Evolutionary conservation across 495 filamentous ascomycete genomes (phyloP), one percentile per base, ranked within the genome.

Genomic region (Aspergillus ostianus): DNA sequence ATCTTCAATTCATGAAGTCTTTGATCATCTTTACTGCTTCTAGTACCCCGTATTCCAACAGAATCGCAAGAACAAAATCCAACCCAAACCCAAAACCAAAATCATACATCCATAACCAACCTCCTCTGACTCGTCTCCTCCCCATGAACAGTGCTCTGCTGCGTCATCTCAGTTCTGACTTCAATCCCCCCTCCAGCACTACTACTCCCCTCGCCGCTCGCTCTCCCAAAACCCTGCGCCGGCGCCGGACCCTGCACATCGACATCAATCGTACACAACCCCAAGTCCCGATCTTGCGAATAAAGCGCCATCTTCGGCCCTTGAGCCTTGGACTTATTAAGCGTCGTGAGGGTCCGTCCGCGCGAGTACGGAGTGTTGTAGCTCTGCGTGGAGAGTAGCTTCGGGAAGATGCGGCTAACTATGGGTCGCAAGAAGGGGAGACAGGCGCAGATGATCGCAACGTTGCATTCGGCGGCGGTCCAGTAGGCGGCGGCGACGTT

Each of bases 401-500:
- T 77, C 20, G 92, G 92, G 55, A 92, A 79, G 55, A 92, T 82
- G 21, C 80, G 79, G 50, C 87, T 85, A 64, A 91, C 82, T n/a
- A 96, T 76, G 12, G 92, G 92, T 58, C 93, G 93, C 45, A 95
- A 75, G 20, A 89, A 92, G 15, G 92, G 92, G 20, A 95, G 85
- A 64, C 90, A 94, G 52, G 87, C 89, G 61, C 89, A 93, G 61
- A 91, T 87, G 63, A 95, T 93, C 26, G 90, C 84, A 13, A 82
- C 80, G 69, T 95, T 91, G 71, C 93, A 90, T 70, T 96, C 92
- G 56, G 95, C 84, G 23, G 88, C 88, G 18, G 88, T 91, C 91
- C 91, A 96, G 64, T 78, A 82, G 0, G 82, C 81, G 6, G 78
- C 77, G 47, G 71, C 77, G 30, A 84, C 78, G 64, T 84, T 85